Base-by-base conservation (phyloP, 2,329 filamentous ascomycete genomes). In the Penicillium rolfsii region DNA sequence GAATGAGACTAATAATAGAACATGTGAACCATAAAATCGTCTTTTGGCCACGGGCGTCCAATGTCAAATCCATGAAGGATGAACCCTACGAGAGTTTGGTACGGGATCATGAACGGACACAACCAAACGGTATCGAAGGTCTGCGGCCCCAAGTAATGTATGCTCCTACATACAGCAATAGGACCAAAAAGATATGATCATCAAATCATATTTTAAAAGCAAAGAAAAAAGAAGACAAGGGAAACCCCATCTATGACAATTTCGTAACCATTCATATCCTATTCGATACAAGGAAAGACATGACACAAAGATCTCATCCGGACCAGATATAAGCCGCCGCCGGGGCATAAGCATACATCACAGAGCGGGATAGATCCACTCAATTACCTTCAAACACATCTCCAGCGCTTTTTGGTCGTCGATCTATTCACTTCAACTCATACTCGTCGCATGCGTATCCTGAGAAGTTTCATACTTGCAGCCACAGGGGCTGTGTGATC, bases 371-470 rank as follows among this genome's bases (percentile, higher is more conserved):
- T 26, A 50, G 38, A 30, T 45, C 43, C 43, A 43, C 43, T 38
- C 36, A 55, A n/a, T 16, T 45, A 19, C 28, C 48, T 36, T 22
- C 43, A 28, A 28, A 28, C 24, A 30, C 49, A 40, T 26, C 40
- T 28, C 41, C 6, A 45, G 30, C 24, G 24, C 50, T 53, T 59
- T 59, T 50, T 26, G 12, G 50, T 64, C 53, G 35, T 55, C 22
- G 54, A 40, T 59, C 36, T 55, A 62, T 60, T 62, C 54, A 52
- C 59, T 64, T 57, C 48, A 22, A 28, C 40, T 64, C 57, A 60
- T 62, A 60, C 49, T 62, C 60, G 43, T 62, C 57, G 41, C 55
- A n/a, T 53, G 53, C 50, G 48, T 59, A 16, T 54, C 35, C 16
- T 50, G 24, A 36, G 33, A 58, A 50, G n/a, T 19, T 33, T 36